phyloP scores from a whole-genome alignment of 2,329 filamentous ascomycete species.

The Colletotrichum sojae region DNA sequence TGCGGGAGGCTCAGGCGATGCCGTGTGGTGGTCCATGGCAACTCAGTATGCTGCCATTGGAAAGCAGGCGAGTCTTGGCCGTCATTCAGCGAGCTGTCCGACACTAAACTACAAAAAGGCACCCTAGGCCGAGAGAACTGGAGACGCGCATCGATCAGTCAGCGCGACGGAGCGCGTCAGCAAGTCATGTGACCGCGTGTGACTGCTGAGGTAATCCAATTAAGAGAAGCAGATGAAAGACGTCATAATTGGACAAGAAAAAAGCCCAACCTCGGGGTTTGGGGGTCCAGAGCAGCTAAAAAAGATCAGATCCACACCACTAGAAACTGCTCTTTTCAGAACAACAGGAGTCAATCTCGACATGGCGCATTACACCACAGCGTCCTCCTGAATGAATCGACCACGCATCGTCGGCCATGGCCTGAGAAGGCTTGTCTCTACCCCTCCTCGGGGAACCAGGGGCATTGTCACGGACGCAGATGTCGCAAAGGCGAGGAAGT shows the following conservation, averaged over 20 bases:
- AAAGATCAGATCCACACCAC: slow-evolving; percentile 16
- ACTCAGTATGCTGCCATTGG: slow-evolving; percentile 11
- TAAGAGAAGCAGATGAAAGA: slow-evolving; percentile 20
- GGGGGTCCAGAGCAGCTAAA: background rate
- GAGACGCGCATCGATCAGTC: slow-evolving; percentile 55
- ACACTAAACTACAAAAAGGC: slow-evolving; percentile 4
- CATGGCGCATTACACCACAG: slow-evolving; percentile 42
- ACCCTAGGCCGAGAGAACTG: slow-evolving; percentile 28
- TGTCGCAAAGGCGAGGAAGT: slow-evolving; percentile 66
- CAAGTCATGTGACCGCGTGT: slow-evolving; percentile 58
- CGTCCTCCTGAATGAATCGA: slow-evolving; percentile 55
- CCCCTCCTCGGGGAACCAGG: slow-evolving; percentile 39
- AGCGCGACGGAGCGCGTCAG: slow-evolving; percentile 54
- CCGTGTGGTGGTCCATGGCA: slow-evolving; percentile 56
- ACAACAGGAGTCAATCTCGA: slow-evolving; percentile 16
- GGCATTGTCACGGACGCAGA: slow-evolving; percentile 65
- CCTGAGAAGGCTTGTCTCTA: slow-evolving; percentile 53
- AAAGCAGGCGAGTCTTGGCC: background rate
- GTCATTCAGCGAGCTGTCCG: background rate
- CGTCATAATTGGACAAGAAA: slow-evolving; percentile 32
- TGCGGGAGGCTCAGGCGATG: slow-evolving; percentile 58
- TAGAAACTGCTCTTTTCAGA: slow-evolving; percentile 19
- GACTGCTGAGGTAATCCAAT: slow-evolving; percentile 34
- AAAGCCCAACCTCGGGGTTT: slow-evolving; percentile 21
- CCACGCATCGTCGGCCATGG: slow-evolving; percentile 53